Conservation (phyloP, 371 early-diverging fungal genomes). For the Catenaria anguillulae region DNA sequence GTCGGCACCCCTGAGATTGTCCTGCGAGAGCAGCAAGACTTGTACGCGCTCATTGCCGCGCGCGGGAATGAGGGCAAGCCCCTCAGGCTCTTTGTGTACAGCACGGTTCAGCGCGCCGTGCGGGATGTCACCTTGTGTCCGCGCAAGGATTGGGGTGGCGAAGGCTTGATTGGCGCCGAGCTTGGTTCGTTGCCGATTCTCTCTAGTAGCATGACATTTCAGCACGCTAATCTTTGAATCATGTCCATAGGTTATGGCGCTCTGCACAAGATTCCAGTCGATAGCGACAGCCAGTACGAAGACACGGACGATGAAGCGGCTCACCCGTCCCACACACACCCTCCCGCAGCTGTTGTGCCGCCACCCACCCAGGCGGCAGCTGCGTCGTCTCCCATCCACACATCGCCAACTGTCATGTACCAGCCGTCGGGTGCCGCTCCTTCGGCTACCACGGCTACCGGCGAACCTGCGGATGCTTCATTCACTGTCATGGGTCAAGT, state of each 20-base stretch:
- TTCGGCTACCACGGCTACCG: too few species aligned
- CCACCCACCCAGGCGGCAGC: too few species aligned
- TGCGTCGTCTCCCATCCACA: too few species aligned
- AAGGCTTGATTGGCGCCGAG: slow-evolving; percentile 9
- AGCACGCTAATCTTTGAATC: too few species aligned
- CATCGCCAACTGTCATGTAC: too few species aligned
- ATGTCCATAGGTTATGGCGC: slow-evolving; percentile 7
- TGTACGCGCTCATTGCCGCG: slow-evolving; percentile 1
- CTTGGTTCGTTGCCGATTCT: slow-evolving; percentile 1
- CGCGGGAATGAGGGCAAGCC: neutral
- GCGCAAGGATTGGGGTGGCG: slow-evolving; percentile 9
- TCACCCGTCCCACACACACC: too few species aligned
- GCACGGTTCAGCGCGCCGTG: neutral
- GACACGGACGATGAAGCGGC: neutral
- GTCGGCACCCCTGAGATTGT: slow-evolving; percentile 7
- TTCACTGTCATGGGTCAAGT: neutral
- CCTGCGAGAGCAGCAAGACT: slow-evolving; percentile 1
- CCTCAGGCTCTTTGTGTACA: slow-evolving; percentile 8
- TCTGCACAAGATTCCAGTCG: neutral
- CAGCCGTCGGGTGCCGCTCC: neutral
- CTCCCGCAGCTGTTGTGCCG: too few species aligned
- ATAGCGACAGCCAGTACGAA: neutral
- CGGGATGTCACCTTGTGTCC: slow-evolving; percentile 7
- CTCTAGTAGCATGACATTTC: too few species aligned
- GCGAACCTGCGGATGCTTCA: too few species aligned